Percentiles rank a stretch among this genome's conserved stretches.
Conservation (phyloP, 257 asterid genomes). For the Thymus mandschuricus region DNA sequence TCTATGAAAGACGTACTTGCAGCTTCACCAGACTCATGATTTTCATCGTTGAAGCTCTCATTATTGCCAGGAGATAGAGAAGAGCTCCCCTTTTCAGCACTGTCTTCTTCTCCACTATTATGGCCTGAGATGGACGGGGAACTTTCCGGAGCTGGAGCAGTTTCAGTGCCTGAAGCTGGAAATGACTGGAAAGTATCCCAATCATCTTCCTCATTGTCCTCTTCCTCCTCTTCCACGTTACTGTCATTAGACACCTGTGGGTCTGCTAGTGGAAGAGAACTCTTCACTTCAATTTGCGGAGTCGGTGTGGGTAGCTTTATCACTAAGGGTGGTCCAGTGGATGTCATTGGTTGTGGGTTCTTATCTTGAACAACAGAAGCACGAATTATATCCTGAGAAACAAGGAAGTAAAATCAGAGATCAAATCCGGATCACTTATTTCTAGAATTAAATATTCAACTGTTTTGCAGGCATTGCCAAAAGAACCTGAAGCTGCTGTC, state of each 20-base stretch:
- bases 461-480: not conserved
- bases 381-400: constrained; percentile 83
- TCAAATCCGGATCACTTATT: constrained; percentile 13
- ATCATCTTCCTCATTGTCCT: constrained; percentile 70
- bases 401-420: constrained; percentile 29
- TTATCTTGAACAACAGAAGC: constrained; percentile 80
- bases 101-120: constrained; percentile 28
- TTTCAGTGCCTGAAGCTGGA: constrained; percentile 67
- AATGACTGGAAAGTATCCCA: constrained; percentile 99
- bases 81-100: constrained; percentile 33
- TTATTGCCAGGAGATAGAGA: constrained; percentile 37
- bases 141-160: constrained; percentile 45
- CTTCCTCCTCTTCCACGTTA: constrained; percentile 38
- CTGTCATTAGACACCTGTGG: constrained; percentile 47
- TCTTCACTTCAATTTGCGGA: constrained; percentile 42
- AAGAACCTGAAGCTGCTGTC: constrained; percentile 93
- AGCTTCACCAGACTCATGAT: constrained; percentile 36
- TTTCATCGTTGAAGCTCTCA: constrained; percentile 32
- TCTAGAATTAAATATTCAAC: not conserved
- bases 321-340: constrained; percentile 58
- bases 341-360: constrained; percentile 48
- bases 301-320: constrained; percentile 73
- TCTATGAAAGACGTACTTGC: constrained; percentile 27
- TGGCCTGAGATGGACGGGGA: constrained; percentile 38
- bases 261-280: constrained; percentile 40